Percentiles rank a stretch among this genome's conserved stretches.
phyloP scores from a whole-genome alignment of 225 moss, liverwort and hornwort species.

The Sphagnum contortum region DNA sequence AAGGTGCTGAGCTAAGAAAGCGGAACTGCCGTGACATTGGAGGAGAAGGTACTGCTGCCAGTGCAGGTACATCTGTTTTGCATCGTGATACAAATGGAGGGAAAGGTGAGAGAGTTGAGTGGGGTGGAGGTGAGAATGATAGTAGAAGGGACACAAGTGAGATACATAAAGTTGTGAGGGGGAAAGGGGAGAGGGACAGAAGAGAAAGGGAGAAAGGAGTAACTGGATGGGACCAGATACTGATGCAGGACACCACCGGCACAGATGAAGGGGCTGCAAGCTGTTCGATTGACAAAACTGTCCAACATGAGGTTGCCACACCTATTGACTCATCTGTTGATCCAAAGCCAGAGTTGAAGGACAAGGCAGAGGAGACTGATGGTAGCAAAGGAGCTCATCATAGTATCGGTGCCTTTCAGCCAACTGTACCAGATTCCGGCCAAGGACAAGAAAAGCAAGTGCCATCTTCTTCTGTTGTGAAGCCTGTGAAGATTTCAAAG shows the following conservation, averaged over 20 bases:
- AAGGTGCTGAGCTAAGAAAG: conserved; percentile 8
- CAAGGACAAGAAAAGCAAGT: conserved; percentile 37
- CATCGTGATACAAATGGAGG: conserved; percentile 4
- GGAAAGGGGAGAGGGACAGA: conserved; percentile 6
- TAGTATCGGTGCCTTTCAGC: conserved; percentile 23
- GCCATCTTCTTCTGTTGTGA: conserved; percentile 26
- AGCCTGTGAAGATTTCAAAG: conserved; percentile 61
- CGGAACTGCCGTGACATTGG: not conserved
- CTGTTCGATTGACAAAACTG: not conserved
- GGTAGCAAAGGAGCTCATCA: conserved; percentile 12
- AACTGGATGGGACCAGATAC: conserved; percentile 7
- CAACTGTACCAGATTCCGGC: conserved; percentile 17
- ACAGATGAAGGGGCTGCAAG: not conserved
- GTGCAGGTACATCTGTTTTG: not conserved
- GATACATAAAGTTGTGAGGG: conserved; percentile 2
- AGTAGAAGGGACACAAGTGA: conserved; percentile 6
- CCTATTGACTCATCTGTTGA: conserved; percentile 21
- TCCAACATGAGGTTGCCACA: conserved; percentile 15
- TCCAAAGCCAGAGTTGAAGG: conserved; percentile 16
- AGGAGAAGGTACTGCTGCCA: not conserved
- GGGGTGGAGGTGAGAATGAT: conserved; percentile 7
- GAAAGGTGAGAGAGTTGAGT: not conserved
- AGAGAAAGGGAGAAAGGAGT: conserved; percentile 2
- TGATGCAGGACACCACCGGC: conserved; percentile 1
- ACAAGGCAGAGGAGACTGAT: conserved; percentile 17